Evolutionary conservation across 192 early-diverging fungal species (phyloP), one percentile per base, ranked within the genome.

Genomic region (Pilaira anomala): DNA sequence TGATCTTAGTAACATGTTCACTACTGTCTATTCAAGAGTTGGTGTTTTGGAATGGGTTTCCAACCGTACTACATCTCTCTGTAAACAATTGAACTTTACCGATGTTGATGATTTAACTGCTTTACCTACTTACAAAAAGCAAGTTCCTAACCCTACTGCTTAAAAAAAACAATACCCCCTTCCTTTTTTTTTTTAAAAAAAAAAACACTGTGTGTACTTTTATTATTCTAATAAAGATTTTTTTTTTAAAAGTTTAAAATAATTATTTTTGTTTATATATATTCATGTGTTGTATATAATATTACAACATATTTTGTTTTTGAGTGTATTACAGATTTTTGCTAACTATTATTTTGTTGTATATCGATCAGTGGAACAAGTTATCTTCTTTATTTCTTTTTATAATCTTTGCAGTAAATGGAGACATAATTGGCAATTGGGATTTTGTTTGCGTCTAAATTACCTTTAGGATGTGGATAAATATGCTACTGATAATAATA

Each of bases 401-500:
- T 67, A 40, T 28, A 72, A 50, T 26, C 65, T 64, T n/a, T 72
- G 60, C 16, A 67, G 70, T 12, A 65, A 36, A 16, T 72, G 65
- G n/a, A 65, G 70, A 30, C 63, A 63, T 16, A 72, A 42, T 18
- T 72, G 59, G 36, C 61, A 62, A 29, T 72, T 33, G 53, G 67
- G 54, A 60, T 70, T 60, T 69, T 77, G 36, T 72, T 63, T n/a
- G 59, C 61, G 49, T 71, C 33, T 24, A 72, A 25, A 49, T 84
- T 80, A 36, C 60, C 68, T 0, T 82, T 72, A 1, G 86, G 85
- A 56, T 87, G 82, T 70, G 88, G 88, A 60, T 78, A 90, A 45
- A 92, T 76, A 53, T 92, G 88, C 71, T 81, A 92, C 0, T 88
- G 90, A n/a, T n/a, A n/a, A n/a, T n/a, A n/a, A n/a, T n/a, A n/a